Conservation (phyloP, 345 rosid species). For the Sonneratia alba region DNA sequence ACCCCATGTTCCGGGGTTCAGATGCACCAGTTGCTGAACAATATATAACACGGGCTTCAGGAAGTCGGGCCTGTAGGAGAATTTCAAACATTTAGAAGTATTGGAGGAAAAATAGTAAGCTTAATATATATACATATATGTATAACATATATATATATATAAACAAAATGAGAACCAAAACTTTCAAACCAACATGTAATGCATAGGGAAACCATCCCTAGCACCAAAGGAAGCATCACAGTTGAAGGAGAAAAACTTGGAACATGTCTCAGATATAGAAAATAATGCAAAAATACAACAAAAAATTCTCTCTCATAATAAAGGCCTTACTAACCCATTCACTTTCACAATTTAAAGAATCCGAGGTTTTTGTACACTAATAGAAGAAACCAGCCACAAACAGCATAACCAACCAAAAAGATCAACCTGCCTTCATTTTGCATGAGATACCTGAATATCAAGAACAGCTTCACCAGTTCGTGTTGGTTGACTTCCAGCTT, state of each 20-base stretch:
- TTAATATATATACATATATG: not conserved
- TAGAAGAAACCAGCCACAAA: not conserved
- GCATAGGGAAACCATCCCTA: not conserved
- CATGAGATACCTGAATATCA: constrained; percentile 64
- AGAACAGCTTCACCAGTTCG: constrained; percentile 97
- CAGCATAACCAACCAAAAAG: not conserved
- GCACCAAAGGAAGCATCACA: not conserved
- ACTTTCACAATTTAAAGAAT: not conserved
- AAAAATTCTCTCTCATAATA: not conserved
- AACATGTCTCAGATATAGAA: not conserved
- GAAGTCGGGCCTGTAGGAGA: constrained; percentile 69
- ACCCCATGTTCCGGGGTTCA: constrained; percentile 98
- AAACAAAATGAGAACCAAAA: not conserved
- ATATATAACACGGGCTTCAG: constrained; percentile 90
- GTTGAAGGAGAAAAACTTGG: not conserved
- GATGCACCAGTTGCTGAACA: constrained; percentile 99
- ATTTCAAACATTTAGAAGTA: not conserved
- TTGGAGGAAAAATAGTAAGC: not conserved
- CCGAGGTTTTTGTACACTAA: not conserved
- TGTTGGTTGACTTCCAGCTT: constrained; percentile 98
- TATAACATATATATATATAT: not conserved
- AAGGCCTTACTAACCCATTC: not conserved
- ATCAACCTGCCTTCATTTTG: not conserved
- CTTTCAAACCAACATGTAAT: not conserved
- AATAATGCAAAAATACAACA: not conserved